Evolutionary conservation across 192 early-diverging fungal species (phyloP), one percentile per base, ranked within the genome.

Genomic region (Coemansia asiatica): DNA sequence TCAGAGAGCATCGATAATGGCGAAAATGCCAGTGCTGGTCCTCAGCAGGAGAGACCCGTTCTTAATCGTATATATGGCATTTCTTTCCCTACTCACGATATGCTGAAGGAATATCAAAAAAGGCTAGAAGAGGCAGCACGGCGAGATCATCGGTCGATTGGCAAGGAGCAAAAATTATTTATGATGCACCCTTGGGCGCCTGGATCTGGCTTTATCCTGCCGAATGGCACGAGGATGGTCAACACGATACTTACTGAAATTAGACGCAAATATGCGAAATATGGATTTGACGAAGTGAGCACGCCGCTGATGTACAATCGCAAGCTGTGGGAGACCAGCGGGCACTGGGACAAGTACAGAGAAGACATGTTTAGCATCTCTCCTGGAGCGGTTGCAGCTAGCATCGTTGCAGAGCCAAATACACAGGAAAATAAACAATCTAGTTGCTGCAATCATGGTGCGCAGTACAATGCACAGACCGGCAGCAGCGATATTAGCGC

Each of bases 321-420:
- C 71, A 87, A 88, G 61, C 72, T 98, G 44, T 98, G 96, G 96
- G 93, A 93, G 75, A 92, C 85, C 1, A 89, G 87, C 26, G 96
- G 96, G 0, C 96, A 98, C 71, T 98, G 96, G 96, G 87, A 95
- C 60, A 95, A 98, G 68, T 98, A 98, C 71, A 87, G 85, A 69
- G 93, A 93, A 16, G 93, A 96, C 66, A 98, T 98, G 94, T 98
- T 94, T 73, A 74, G 84, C 44, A 81, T 83, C 10, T 64, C 72
- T 22, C 21, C 72, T 15, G 51, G 58, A 6, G 48, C 40, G 15
- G 27, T 54, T 26, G 61, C 44, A 26, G 63, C 56, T 38, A 49
- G 48, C 27, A 18, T 46, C 27, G 12, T 46, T 25, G 25, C 22
- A 1, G 8, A 44, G 40, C 40, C 40, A 44, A 44, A 44, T 3